phyloP scores from a whole-genome alignment of 768 basidiomycete genomes.

The Mycena sanguinolenta region DNA sequence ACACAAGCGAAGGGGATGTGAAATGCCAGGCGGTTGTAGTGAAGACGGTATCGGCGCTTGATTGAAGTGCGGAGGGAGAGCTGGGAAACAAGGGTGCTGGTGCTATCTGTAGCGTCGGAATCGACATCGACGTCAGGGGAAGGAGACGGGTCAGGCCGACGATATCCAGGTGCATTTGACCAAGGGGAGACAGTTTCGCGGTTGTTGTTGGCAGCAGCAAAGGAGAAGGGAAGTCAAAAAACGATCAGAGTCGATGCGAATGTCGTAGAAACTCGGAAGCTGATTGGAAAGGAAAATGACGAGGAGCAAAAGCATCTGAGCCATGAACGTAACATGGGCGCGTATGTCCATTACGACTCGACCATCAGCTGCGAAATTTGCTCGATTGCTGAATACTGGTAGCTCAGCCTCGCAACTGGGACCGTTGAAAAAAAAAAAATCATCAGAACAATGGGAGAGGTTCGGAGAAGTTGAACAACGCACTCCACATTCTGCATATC shows the following conservation, averaged over 20 bases:
- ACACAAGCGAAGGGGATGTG: background rate
- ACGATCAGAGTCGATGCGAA: conserved; percentile 16
- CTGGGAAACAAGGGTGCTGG: background rate
- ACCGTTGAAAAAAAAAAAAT: too few species aligned
- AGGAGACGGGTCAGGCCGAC: background rate
- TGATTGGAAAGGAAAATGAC: conserved; percentile 3
- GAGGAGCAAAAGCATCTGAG: background rate
- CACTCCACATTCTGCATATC: conserved; percentile 13
- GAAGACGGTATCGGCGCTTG: background rate
- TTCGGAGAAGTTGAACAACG: too few species aligned
- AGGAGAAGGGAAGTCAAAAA: conserved; percentile 3
- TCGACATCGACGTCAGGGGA: background rate
- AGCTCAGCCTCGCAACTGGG: background rate
- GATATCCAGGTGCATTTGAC: conserved; percentile 8
- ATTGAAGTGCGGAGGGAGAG: background rate
- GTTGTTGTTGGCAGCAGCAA: background rate
- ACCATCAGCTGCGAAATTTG: background rate
- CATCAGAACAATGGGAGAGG: too few species aligned
- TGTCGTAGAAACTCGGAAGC: background rate
- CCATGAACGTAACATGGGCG: conserved; percentile 18
- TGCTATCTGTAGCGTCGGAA: too few species aligned
- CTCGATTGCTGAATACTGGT: background rate
- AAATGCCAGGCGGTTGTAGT: background rate
- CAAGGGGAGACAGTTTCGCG: background rate
- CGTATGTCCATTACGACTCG: background rate